Conservation (phyloP, 306 rosid genomes). For the Clitoria ternatea region DNA sequence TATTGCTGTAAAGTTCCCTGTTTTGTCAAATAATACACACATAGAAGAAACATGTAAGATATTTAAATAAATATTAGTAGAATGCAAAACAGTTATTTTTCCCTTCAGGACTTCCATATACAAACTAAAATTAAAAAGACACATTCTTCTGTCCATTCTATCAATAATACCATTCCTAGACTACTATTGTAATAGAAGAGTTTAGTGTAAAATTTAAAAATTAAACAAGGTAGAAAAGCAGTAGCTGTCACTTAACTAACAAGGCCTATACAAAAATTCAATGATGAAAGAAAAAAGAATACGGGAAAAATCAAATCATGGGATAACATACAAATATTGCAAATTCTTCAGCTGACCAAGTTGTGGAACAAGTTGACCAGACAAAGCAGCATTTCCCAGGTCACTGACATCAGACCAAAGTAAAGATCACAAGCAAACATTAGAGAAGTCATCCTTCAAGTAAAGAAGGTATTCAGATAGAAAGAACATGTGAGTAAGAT, state of each 20-base stretch:
- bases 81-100: background rate
- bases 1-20: conserved; percentile 98
- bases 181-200: background rate
- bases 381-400: conserved; percentile 94
- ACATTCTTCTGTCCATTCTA: background rate
- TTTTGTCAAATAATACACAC: background rate
- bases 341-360: conserved; percentile 96
- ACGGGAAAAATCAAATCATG: conserved; percentile 11
- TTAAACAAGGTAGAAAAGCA: no score
- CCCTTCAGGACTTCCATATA: no score
- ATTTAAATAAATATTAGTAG: background rate
- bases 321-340: conserved; percentile 80
- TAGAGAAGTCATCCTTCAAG: conserved; percentile 11
- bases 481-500: background rate
- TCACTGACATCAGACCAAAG: conserved; percentile 52
- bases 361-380: conserved; percentile 93
- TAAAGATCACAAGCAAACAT: conserved; percentile 22
- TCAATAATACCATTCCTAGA: background rate
- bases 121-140: no score
- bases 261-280: background rate
- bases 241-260: background rate
- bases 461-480: conserved; percentile 1
- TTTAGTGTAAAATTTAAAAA: background rate
- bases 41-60: background rate
- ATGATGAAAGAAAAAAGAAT: background rate